Base-by-base conservation (phyloP, 768 basidiomycete species). In the Pholiota conissans region DNA sequence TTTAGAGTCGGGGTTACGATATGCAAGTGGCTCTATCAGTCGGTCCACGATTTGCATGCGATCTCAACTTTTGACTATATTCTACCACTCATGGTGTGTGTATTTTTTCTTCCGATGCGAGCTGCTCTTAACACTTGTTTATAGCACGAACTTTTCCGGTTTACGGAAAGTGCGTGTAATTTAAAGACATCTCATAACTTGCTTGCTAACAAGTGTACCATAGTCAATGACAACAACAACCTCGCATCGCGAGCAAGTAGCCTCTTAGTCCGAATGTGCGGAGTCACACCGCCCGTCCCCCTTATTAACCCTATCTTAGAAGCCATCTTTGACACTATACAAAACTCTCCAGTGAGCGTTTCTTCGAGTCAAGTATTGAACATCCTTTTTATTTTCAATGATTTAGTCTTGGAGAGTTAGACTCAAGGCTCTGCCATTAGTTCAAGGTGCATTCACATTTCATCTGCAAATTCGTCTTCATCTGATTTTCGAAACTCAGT, bases 351-450 rank as follows among this genome's bases (percentile, higher is more conserved):
- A 16, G 92, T 91, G 62, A 64, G 87, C 65, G 2, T 45, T 39
- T 39, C 37, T 39, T 24, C 40, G 54, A 42, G 10, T 45, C 53
- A 50, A 37, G 22, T 5, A 35, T 32, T 49, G 24, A 29, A 20
- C 29, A 45, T 49, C 29, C 34, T 46, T 39, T 24, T 40, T 8
- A 40, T 6, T 18, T 58, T 20, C 28, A 50, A 35, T 58, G n/a
- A 50, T 62, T 59, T 59, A 93, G 89, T 94, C 92, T 1, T 97
- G 93, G 93, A 82, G 85, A 65, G 89, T 94, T 16, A 85, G 93
- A 26, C 75, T 95, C 56, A 93, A 94, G 70, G 90, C 91, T 22
- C 73, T 97, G 52, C 93, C 93, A 3, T 78, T 95, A 16, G 79
- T 96, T 11, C 91, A 93, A 80, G 85, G 87, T 84, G 40, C 37